These are phyloP conservation scores for Geosiphon pyriformis DNA, from an alignment of 192 early-diverging fungal species.

Conservation along the genomic window DNA sequence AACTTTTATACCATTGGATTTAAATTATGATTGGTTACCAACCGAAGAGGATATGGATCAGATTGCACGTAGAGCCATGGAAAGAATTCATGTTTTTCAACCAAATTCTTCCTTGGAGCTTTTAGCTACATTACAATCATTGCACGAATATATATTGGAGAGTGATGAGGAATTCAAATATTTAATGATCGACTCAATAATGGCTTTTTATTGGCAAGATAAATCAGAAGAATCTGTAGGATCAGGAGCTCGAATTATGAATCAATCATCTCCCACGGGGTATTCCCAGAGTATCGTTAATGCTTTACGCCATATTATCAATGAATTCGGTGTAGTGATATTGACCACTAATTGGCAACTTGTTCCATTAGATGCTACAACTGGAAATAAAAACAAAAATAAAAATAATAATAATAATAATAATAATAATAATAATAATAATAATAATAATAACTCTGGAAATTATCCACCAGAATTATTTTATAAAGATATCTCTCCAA, in stretches of 20 bases:
- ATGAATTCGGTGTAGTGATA: not conserved
- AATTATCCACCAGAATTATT: conserved; percentile 10
- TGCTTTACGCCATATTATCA: not conserved
- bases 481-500: not conserved
- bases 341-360: conserved; percentile 16
- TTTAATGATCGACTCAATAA: conserved; percentile 24
- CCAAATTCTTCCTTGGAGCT: not conserved
- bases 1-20: not conserved
- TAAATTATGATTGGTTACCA: conserved; percentile 4
- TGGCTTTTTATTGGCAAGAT: conserved; percentile 23
- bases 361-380: not conserved
- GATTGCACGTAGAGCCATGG: conserved; percentile 1
- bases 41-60: conserved; percentile 10
- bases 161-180: conserved; percentile 10
- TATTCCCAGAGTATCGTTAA: not conserved
- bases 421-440: not conserved
- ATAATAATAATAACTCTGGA: not conserved
- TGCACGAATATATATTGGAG: conserved; percentile 10
- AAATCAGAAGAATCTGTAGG: conserved; percentile 9
- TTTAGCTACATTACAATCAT: conserved; percentile 17
- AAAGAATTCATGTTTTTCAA: conserved; percentile 16
- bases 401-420: not conserved
- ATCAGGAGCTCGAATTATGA: not conserved
- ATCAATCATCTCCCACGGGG: not conserved
- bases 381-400: not conserved